Conservation (phyloP, 2,329 filamentous ascomycete genomes). For the Clonostachys rhizophaga region DNA sequence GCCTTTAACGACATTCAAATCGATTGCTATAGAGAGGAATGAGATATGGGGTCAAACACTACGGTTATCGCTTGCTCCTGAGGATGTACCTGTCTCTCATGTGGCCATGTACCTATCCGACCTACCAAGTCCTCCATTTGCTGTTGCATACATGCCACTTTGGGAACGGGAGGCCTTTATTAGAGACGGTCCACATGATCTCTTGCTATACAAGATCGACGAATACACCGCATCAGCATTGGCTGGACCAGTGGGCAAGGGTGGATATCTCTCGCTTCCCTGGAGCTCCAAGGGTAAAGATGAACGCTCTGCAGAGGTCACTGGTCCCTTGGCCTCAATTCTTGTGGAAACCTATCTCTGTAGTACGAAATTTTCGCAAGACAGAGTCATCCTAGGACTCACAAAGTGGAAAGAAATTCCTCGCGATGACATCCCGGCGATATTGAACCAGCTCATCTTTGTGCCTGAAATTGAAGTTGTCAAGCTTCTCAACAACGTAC, state of each 20-base stretch:
- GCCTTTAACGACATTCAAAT: slow-evolving; percentile 81
- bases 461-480: slow-evolving; percentile 97
- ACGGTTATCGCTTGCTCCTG: slow-evolving; percentile 70
- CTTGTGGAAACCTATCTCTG: slow-evolving; percentile 81
- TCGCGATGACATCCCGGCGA: slow-evolving; percentile 64
- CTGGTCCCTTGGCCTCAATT: slow-evolving; percentile 75
- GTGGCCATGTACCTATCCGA: slow-evolving; percentile 88
- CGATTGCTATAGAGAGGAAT: slow-evolving; percentile 72
- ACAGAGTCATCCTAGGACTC: slow-evolving; percentile 77
- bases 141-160: slow-evolving; percentile 85
- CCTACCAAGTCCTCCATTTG: slow-evolving; percentile 82
- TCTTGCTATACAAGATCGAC: slow-evolving; percentile 87
- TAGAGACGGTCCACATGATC: slow-evolving; percentile 73
- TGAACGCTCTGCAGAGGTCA: slow-evolving; percentile 68
- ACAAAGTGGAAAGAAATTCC: slow-evolving; percentile 80
- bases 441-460: slow-evolving; percentile 82
- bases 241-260: slow-evolving; percentile 62
- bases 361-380: slow-evolving; percentile 92
- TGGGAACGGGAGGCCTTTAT: slow-evolving; percentile 93
- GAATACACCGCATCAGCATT: slow-evolving; percentile 73
- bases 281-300: slow-evolving; percentile 69
- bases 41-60: slow-evolving; percentile 87
- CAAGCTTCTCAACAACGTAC: slow-evolving; percentile 83
- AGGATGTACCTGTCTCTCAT: slow-evolving; percentile 79
- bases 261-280: slow-evolving; percentile 80